phyloP scores from a whole-genome alignment of 116 monocot genomes.

The Cymodocea nodosa region DNA sequence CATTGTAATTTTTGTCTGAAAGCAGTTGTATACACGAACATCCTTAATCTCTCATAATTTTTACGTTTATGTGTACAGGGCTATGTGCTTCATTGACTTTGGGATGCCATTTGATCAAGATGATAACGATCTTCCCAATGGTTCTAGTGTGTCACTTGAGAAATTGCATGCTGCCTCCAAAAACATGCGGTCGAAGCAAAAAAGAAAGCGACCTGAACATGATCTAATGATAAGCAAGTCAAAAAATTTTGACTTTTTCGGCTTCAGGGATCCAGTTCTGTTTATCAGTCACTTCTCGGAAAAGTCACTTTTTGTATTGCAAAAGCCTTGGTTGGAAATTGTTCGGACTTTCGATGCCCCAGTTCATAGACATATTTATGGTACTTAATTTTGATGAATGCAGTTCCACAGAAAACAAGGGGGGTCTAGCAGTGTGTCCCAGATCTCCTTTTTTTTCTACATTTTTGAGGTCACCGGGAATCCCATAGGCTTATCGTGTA shows the following conservation, averaged over 20 bases:
- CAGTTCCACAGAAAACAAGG: not conserved
- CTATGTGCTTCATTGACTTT: constrained; percentile 93
- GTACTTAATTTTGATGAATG: constrained; percentile 32
- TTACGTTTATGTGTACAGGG: constrained; percentile 31
- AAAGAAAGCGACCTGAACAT: constrained; percentile 27
- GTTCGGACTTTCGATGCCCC: constrained; percentile 56
- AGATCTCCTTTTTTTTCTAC: constrained; percentile 8
- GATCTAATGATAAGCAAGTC: constrained; percentile 6
- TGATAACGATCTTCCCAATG: constrained; percentile 20
- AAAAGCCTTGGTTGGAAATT: constrained; percentile 80
- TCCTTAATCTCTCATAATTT: not conserved
- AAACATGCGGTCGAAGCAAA: constrained; percentile 24
- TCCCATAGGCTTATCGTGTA: not conserved
- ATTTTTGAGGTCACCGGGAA: constrained; percentile 5
- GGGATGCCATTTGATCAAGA: constrained; percentile 59
- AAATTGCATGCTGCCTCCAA: constrained; percentile 13
- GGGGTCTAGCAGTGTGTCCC: constrained; percentile 7
- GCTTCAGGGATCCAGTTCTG: constrained; percentile 56
- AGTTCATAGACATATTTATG: constrained; percentile 88
- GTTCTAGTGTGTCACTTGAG: constrained; percentile 13
- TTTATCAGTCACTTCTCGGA: constrained; percentile 74
- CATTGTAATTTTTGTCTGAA: no score
- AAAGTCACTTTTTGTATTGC: constrained; percentile 57
- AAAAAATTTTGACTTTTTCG: constrained; percentile 66
- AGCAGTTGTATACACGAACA: no score